These are phyloP conservation scores for Neonectria hederae DNA, from an alignment of 2,329 filamentous ascomycete species.

Conservation along the genomic window DNA sequence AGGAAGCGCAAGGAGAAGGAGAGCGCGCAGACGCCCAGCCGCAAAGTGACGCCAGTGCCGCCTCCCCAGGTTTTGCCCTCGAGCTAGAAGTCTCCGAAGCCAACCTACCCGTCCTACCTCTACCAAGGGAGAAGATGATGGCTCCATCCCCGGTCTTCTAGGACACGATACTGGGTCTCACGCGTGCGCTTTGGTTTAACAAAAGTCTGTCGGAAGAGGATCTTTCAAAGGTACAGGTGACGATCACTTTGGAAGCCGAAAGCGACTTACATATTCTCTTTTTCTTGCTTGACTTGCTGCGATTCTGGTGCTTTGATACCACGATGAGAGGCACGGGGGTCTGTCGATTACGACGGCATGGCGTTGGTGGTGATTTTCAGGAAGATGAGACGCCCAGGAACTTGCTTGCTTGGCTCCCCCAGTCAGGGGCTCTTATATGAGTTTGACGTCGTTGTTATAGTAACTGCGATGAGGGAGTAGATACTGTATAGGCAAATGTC, in stretches of 20 bases:
- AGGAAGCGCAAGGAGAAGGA: slow-evolving; percentile 46
- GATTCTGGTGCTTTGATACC: slow-evolving; percentile 37
- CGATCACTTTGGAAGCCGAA: slow-evolving; percentile 8
- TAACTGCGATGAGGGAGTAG: not conserved
- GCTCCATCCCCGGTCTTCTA: not conserved
- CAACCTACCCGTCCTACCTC: slow-evolving; percentile 5
- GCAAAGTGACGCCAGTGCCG: slow-evolving; percentile 42
- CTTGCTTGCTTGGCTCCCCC: not conserved
- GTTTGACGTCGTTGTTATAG: not conserved
- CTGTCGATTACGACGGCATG: slow-evolving; percentile 41
- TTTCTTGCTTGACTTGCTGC: slow-evolving; percentile 26
- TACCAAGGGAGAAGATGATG: slow-evolving; percentile 5
- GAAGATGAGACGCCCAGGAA: slow-evolving; percentile 5
- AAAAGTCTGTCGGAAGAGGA: slow-evolving; percentile 3
- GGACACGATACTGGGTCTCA: not conserved
- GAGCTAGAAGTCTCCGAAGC: slow-evolving; percentile 34
- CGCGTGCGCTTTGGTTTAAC: not conserved
- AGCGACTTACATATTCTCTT: slow-evolving; percentile 19
- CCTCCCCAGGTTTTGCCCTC: slow-evolving; percentile 34
- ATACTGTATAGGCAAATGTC: slow-evolving; percentile 1
- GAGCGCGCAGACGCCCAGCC: slow-evolving; percentile 31
- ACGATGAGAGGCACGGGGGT: slow-evolving; percentile 34
- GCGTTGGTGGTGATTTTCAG: slow-evolving; percentile 42
- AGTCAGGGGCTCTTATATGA: not conserved
- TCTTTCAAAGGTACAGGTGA: not conserved